These are phyloP conservation scores for Vigna mungo DNA, from an alignment of 306 rosid species.

Conservation along the genomic window DNA sequence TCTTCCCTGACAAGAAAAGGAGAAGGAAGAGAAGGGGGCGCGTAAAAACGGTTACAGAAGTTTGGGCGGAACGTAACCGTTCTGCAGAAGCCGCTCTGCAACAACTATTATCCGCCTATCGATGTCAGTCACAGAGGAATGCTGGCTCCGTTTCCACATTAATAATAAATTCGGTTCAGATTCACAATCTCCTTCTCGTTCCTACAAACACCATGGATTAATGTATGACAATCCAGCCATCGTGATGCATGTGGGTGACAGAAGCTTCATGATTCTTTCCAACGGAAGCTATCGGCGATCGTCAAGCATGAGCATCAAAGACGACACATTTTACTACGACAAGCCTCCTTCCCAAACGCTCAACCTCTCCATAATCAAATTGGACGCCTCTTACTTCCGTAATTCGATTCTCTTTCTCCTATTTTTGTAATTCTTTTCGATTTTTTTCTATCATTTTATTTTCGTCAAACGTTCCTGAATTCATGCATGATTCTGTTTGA, in stretches of 20 bases:
- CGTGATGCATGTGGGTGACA: constrained; percentile 44
- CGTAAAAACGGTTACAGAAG: neutral
- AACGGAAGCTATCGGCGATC: neutral
- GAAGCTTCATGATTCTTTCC: neutral
- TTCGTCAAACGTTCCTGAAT: neutral
- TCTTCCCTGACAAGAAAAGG: neutral
- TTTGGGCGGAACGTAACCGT: constrained; percentile 24
- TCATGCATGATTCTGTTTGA: constrained; percentile 42
- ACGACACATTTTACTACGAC: constrained; percentile 47
- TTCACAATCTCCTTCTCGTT: constrained; percentile 2
- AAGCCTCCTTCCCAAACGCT: constrained; percentile 69
- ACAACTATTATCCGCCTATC: neutral
- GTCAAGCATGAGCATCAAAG: constrained; percentile 38
- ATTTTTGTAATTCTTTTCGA: neutral
- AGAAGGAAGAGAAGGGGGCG: constrained; percentile 7
- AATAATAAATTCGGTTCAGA: constrained; percentile 47
- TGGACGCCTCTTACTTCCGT: constrained; percentile 80
- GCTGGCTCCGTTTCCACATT: constrained; percentile 39
- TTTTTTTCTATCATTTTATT: neutral
- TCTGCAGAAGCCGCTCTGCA: neutral
- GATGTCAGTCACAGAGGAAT: neutral
- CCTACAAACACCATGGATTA: constrained; percentile 9
- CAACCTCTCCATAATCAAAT: constrained; percentile 75
- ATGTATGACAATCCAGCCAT: constrained; percentile 15
- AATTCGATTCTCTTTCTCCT: constrained; percentile 9